These are phyloP conservation scores for Penicillium corylophilum DNA, from an alignment of 2,329 filamentous ascomycete genomes.

Conservation along the genomic window DNA sequence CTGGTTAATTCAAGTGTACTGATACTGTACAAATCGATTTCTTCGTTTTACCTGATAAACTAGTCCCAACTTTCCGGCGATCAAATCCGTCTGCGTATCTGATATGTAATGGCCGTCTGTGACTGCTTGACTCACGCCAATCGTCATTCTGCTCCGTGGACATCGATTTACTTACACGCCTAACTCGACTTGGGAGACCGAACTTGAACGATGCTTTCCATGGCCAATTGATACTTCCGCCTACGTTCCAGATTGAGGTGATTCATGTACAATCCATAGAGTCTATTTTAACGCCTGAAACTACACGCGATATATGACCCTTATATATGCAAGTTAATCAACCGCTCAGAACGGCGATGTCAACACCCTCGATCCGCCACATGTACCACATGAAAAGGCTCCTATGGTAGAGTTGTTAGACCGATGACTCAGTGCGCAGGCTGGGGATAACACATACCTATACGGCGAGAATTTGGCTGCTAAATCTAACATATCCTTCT, in stretches of 20 bases:
- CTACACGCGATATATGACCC: neutral
- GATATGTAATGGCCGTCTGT: neutral
- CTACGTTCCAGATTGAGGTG: neutral
- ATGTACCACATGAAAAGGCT: constrained; percentile 98
- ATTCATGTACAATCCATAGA: neutral
- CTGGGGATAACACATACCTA: constrained; percentile 48
- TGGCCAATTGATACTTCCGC: neutral
- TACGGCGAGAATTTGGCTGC: constrained; percentile 81
- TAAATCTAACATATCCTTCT: constrained; percentile 84
- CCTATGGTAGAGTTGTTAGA: constrained; percentile 42
- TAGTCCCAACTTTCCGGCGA: neutral
- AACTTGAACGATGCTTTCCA: neutral
- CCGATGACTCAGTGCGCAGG: neutral
- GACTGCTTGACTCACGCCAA: neutral
- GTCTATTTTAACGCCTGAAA: neutral
- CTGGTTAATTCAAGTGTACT: constrained; percentile 36
- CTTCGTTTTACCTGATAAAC: constrained; percentile 20
- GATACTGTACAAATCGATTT: constrained; percentile 45
- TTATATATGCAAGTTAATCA: constrained; percentile 3
- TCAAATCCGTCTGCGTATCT: neutral
- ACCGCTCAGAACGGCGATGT: constrained; percentile 56
- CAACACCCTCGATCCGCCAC: constrained; percentile 83
- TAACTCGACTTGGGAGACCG: neutral
- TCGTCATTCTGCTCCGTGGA: neutral
- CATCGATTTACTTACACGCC: neutral